Evolutionary conservation across 805 yeast genomes (phyloP), one percentile per base, ranked within the genome.

Genomic region (Teunomyces stri): DNA sequence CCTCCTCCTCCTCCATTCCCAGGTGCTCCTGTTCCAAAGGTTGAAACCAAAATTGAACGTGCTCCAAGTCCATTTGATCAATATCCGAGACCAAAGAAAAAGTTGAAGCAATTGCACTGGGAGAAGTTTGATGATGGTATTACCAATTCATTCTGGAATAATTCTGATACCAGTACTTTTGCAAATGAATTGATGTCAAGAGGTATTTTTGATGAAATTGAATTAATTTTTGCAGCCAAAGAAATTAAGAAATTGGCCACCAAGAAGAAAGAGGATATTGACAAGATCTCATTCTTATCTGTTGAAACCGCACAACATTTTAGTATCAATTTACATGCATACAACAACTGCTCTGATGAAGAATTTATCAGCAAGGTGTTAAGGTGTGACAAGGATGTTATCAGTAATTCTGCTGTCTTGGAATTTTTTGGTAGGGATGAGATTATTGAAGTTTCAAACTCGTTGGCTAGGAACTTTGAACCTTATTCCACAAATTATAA

Each of bases 101-200:
- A 81, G 62, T 66, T 87, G 68, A 87, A 85, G 59, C 95, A 87
- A 57, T 78, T 87, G 51, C 95, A 87, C 56, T 87, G 94, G 95
- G 94, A 87, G 52, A 85, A 81, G 58, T 68, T 87, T 40, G 87
- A 83, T 11, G 64, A 72, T 42, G 55, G 58, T 13, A 54, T 54
- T 25, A 69, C 83, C 12, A 72, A 78, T 36, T 84, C 94, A 0
- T 75, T 87, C 54, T 87, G 95, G 95, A 74, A 73, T 27, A 59
- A 62, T 35, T 57, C 68, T 0, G 72, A 77, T 41, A 76, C 79
- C 16, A 69, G 70, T 10, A 48, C 58, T 0, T 65, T 80, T 42
- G 80, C 76, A 2, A 69, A 65, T 36, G 81, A 78, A 20, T 70
- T 87, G 50, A 65, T 78, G 64, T 67, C 74, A 16, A 70, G 69